Base-by-base conservation (phyloP, 768 basidiomycete genomes). In the Boletus bicolor region DNA sequence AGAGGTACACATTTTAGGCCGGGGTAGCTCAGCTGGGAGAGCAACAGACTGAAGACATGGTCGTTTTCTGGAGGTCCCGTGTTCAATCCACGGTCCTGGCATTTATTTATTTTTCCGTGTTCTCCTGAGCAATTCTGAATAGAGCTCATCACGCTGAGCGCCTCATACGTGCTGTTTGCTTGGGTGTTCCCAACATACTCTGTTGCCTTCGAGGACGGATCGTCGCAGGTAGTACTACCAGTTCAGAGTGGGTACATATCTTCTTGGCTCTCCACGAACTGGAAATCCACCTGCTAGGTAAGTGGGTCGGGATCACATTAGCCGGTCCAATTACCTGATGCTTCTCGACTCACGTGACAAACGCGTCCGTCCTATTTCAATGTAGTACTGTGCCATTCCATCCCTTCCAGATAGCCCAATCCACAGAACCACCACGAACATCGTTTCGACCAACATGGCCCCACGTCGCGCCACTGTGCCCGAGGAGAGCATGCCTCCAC, bases 21-120 rank as follows among this genome's bases (percentile, higher is more conserved):
- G 79, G 77, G 79, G 73, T 84, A 84, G 82, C 82, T 84, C 82
- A 84, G 82, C 77, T 83, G 82, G 82, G 82, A 84, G 82, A 83
- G 82, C 82, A 82, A 79, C 78, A 83, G 82, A 83, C 82, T 84
- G 82, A 84, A 84, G 81, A 41, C 21, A 17, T 28, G 21, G 32
- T 34, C 26, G 59, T 51, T 57, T 72, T 79, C 75, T 79, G 72
- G 72, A 80, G 78, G 79, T 80, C 77, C 76, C 75, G 74, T 77
- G 77, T 79, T 80, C 78, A 74, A 79, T 76, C 77, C 79, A 76
- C 76, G 75, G 77, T 79, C 73, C 68, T 77, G 78, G 78, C 79
- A 79, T 65, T 37, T 42, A 0, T 56, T 68, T 67, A 28, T 28
- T 28, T 69, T 37, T 28, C n/a, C 26, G 26, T 49, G 48, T 28